Evolutionary conservation across 768 basidiomycete species (phyloP), one percentile per base, ranked within the genome.

Genomic region (Pisolithus marmoratus): DNA sequence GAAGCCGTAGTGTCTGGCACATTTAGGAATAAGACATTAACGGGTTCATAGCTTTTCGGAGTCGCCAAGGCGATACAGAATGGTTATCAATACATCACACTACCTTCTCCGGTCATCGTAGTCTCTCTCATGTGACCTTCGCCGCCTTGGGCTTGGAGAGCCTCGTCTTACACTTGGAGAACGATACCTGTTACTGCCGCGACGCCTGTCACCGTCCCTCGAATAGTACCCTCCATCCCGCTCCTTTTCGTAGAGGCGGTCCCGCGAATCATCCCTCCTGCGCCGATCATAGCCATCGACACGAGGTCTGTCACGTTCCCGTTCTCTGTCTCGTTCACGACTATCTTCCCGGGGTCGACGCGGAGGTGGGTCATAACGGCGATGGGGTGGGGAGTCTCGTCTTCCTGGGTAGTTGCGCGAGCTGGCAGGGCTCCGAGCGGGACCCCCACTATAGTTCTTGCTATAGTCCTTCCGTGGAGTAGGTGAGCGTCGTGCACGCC

Each of bases 401-500:
- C 60, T 50, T 55, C 64, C 43, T 29, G 48, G 14, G 34, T 34
- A 15, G 14, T 12, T 64, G 22, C 62, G 70, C 9, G 73, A 72
- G 26, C 58, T 59, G 20, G 66, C 66, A 19, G 69, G 62, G 22
- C 61, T 58, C n/a, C 67, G 62, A 23, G 44, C 42, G 4, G 27
- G 12, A 31, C 60, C 63, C 1, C 57, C 54, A n/a, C 57, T 58
- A 11, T 61, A 61, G 26, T 60, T 63, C 1, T 56, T 55, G 15
- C 57, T 58, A 12, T 61, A 61, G 27, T 67, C 62, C 26, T 55
- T 58, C 20, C 69, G 71, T 1, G 74, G 72, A 1, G 68, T 65
- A 1, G 66, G 58, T 6, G 69, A 65, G 22, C 63, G 66, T 37
- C 67, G 67, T 19, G 54, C 53, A 15, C 58, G 60, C 20, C 56